phyloP scores from a whole-genome alignment of 2,329 filamentous ascomycete species.

The Trichoderma koningii region DNA sequence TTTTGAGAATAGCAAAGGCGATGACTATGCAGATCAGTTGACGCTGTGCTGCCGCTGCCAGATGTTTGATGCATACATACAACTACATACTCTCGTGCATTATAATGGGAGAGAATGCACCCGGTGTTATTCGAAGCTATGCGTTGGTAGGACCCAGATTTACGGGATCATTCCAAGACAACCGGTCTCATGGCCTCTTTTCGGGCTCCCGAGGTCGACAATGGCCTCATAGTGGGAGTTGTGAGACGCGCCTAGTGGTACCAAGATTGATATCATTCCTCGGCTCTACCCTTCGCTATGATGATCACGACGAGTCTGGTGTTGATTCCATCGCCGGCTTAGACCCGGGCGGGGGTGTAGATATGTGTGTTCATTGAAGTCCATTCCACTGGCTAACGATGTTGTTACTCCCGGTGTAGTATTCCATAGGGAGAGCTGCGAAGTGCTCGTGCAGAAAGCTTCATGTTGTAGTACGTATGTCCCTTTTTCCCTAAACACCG shows the following conservation, averaged over 20 bases:
- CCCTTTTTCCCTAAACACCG: background rate
- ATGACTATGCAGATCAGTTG: background rate
- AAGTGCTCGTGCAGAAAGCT: background rate
- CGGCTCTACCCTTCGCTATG: background rate
- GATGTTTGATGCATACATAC: background rate
- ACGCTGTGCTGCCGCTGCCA: background rate
- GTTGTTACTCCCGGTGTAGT: background rate
- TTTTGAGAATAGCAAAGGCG: background rate
- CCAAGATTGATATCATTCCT: slow-evolving; percentile 6
- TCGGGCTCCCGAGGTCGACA: background rate
- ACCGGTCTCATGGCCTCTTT: background rate
- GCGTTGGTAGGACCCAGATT: background rate
- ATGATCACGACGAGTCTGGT: background rate
- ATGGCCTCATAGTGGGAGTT: background rate
- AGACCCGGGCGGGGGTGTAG: background rate
- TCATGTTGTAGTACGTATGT: background rate
- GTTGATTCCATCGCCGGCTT: background rate
- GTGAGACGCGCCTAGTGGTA: background rate
- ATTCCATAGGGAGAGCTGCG: background rate
- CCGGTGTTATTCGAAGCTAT: background rate
- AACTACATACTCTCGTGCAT: background rate
- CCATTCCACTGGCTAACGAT: background rate
- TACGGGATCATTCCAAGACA: slow-evolving; percentile 13
- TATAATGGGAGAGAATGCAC: background rate
- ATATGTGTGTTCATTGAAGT: slow-evolving; percentile 5